These are phyloP conservation scores for Phalaenopsis equestris DNA, from an alignment of 106 monocot species.

Conservation along the genomic window DNA sequence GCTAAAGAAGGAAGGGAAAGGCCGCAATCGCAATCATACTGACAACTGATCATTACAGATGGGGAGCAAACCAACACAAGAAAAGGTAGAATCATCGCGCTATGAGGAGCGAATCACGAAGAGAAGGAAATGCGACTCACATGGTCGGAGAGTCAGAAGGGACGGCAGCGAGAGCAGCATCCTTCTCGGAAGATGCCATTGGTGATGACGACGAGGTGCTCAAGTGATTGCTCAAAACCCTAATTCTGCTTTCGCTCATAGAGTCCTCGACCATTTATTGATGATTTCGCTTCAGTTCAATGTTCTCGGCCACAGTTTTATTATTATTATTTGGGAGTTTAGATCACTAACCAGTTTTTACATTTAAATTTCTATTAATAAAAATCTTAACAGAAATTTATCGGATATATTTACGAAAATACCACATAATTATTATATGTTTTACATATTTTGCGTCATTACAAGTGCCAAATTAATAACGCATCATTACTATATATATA, in stretches of 20 bases:
- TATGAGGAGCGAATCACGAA: neutral
- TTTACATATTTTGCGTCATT: no score
- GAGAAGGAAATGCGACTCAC: conserved; percentile 25
- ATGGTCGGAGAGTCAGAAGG: conserved; percentile 66
- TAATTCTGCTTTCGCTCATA: conserved; percentile 14
- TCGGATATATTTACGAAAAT: no score
- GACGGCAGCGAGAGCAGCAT: conserved; percentile 45
- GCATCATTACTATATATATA: no score
- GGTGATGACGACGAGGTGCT: conserved; percentile 1
- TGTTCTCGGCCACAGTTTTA: no score
- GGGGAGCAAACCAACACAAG: neutral
- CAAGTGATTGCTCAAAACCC: conserved; percentile 33
- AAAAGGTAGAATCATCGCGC: neutral
- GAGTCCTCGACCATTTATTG: neutral
- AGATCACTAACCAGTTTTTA: no score
- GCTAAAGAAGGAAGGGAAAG: neutral
- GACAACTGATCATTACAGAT: neutral
- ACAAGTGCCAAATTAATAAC: no score
- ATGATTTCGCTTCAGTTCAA: no score
- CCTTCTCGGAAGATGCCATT: conserved; percentile 61
- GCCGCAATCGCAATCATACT: neutral
- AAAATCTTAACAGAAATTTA: no score
- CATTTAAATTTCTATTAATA: no score
- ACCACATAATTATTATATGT: no score
- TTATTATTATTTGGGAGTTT: no score